Percentiles rank a stretch among this genome's conserved stretches.
Evolutionary conservation across 164 flowering plant genomes (phyloP).

Genomic region (Tetracentron sinense): DNA sequence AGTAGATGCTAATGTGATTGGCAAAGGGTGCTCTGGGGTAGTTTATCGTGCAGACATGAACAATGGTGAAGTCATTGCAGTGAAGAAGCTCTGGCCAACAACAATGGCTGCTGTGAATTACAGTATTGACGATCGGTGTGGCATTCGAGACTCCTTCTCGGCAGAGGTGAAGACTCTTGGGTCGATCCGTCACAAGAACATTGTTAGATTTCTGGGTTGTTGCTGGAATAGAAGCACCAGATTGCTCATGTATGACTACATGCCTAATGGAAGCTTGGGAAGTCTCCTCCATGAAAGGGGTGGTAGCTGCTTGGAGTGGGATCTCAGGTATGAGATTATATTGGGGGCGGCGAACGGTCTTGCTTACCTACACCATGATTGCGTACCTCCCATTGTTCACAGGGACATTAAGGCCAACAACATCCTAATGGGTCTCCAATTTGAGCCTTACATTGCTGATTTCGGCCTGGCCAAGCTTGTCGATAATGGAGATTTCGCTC

Average conservation of each 20-base stretch:
- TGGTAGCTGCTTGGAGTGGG: conserved; percentile 64
- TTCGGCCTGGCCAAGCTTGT: conserved; percentile 89
- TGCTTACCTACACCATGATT: conserved; percentile 83
- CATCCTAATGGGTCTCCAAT: conserved; percentile 73
- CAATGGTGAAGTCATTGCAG: conserved; percentile 70
- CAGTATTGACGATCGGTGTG: conserved; percentile 14
- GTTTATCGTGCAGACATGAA: conserved; percentile 71
- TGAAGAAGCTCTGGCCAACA: conserved; percentile 80
- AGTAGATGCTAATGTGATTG: conserved; percentile 65
- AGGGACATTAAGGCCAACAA: conserved; percentile 84
- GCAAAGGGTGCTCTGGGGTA: conserved; percentile 77
- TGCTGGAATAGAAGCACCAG: conserved; percentile 64
- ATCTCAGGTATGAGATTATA: conserved; percentile 51
- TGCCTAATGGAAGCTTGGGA: conserved; percentile 87
- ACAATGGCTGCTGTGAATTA: conserved; percentile 25
- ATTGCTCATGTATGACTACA: conserved; percentile 76
- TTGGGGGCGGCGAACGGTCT: conserved; percentile 79
- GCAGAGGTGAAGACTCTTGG: conserved; percentile 75
- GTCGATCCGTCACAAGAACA: conserved; percentile 78
- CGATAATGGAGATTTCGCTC: conserved; percentile 49
- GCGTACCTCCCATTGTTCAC: conserved; percentile 79
- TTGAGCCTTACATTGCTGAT: conserved; percentile 85
- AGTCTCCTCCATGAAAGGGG: conserved; percentile 58
- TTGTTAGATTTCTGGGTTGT: conserved; percentile 75
- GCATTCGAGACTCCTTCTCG: conserved; percentile 53